A percentile compares a stretch with the other conserved stretches of the same genome.
phyloP scores from a whole-genome alignment of 768 basidiomycete species.

The Mycena maculata region DNA sequence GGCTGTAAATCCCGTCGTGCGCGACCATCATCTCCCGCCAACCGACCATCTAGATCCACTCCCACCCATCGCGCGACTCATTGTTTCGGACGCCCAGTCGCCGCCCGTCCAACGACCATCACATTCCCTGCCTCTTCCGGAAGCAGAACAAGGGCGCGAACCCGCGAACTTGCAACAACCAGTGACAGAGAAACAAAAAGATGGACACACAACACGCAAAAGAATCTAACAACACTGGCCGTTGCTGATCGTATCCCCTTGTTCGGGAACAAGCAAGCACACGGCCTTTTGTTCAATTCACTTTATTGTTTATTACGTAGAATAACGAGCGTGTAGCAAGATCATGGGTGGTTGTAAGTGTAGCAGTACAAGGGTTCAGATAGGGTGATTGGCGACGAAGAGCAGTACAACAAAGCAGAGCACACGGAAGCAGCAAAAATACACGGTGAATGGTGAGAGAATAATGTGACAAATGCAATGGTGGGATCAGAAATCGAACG shows the following conservation, averaged over 20 bases:
- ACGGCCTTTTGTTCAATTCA: too few relatives aligned
- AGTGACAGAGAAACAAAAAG: not conserved
- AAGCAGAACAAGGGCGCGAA: not conserved
- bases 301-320: not conserved
- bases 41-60: too few relatives aligned
- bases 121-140: too few relatives aligned
- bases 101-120: too few relatives aligned
- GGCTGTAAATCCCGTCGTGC: too few relatives aligned
- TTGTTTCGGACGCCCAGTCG: too few relatives aligned
- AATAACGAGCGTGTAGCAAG: not conserved
- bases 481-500: not conserved
- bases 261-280: conserved; percentile 8
- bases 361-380: too few relatives aligned
- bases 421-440: conserved; percentile 14
- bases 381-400: too few relatives aligned
- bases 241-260: not conserved
- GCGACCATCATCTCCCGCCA: too few relatives aligned
- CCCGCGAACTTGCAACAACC: too few relatives aligned
- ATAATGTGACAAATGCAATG: conserved; percentile 20
- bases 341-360: too few relatives aligned
- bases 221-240: not conserved
- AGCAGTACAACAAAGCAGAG: conserved; percentile 22
- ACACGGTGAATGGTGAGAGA: conserved; percentile 8
- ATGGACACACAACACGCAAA: not conserved
- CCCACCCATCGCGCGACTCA: too few relatives aligned